Conservation (phyloP, 176 grass and related monocot genomes). For the Dactylis glomerata region DNA sequence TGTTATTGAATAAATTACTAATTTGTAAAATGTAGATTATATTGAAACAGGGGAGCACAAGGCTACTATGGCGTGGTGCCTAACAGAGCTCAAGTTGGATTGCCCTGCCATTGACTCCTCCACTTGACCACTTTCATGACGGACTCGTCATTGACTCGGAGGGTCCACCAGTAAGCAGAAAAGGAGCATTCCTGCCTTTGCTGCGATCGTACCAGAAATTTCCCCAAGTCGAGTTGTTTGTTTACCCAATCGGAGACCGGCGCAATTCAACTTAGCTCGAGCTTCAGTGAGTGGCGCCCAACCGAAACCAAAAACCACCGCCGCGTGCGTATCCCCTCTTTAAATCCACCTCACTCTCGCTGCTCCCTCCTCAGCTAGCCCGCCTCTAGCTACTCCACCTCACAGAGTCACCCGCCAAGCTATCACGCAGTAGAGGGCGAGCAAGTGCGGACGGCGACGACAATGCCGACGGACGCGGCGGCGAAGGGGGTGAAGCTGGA, state of each 20-base stretch:
- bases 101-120: neutral
- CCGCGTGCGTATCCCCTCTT: neutral
- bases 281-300: constrained; percentile 17
- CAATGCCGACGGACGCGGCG: constrained; percentile 46
- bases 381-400: neutral
- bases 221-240: neutral
- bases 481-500: constrained; percentile 63
- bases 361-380: constrained; percentile 39
- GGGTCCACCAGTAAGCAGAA: neutral
- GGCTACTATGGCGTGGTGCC: too few species aligned
- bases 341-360: constrained; percentile 5
- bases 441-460: neutral
- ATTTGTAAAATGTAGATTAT: too few species aligned
- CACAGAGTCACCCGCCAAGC: neutral
- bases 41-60: too few species aligned
- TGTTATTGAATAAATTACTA: too few species aligned
- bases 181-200: neutral
- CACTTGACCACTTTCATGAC: neutral
- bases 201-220: constrained; percentile 25
- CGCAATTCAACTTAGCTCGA: neutral
- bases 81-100: neutral
- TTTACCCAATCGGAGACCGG: constrained; percentile 17
- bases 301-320: constrained; percentile 41
- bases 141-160: neutral
- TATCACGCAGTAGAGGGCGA: neutral